A percentile compares a stretch with the other conserved stretches of the same genome.
Evolutionary conservation across 305 asterid genomes (phyloP).

Genomic region (Fraxinus floribunda): DNA sequence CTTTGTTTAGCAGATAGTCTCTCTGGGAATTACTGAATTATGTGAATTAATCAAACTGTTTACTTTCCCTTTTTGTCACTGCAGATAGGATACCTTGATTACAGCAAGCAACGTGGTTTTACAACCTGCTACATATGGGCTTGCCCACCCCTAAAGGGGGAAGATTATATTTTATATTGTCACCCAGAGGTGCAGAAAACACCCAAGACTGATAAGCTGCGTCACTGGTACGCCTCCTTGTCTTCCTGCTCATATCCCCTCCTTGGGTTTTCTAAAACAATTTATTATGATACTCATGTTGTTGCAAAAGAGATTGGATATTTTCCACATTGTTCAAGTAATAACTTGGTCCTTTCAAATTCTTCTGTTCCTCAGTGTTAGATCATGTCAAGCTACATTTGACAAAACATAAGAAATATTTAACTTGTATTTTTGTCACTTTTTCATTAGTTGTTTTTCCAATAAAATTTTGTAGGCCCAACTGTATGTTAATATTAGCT

Average conservation of each 20-base stretch:
- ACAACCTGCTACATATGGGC: conserved; percentile 76
- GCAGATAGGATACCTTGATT: conserved; percentile 81
- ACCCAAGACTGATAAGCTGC: conserved; percentile 58
- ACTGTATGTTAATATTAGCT: not conserved
- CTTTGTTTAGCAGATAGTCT: conserved; percentile 11
- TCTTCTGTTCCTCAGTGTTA: not conserved
- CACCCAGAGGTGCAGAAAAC: conserved; percentile 76
- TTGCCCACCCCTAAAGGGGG: conserved; percentile 73
- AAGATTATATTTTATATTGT: conserved; percentile 73
- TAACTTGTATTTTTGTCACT: not conserved
- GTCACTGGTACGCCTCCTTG: conserved; percentile 46
- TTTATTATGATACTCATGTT: not conserved
- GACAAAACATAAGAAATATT: not conserved
- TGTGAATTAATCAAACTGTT: conserved; percentile 16
- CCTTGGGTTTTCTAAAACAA: not conserved
- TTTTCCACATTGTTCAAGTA: not conserved
- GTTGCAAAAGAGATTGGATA: not conserved
- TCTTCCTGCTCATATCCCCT: conserved; percentile 6
- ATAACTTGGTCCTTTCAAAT: not conserved
- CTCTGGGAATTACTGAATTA: conserved; percentile 19
- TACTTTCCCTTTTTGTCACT: conserved; percentile 14
- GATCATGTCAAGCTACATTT: not conserved
- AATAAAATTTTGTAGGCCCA: conserved; percentile 1
- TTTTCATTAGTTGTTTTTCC: not conserved
- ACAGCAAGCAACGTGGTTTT: conserved; percentile 74